Evolutionary conservation across 108 stramenopile genomes (phyloP).

Genomic region (Stephanodiscus triporus): DNA sequence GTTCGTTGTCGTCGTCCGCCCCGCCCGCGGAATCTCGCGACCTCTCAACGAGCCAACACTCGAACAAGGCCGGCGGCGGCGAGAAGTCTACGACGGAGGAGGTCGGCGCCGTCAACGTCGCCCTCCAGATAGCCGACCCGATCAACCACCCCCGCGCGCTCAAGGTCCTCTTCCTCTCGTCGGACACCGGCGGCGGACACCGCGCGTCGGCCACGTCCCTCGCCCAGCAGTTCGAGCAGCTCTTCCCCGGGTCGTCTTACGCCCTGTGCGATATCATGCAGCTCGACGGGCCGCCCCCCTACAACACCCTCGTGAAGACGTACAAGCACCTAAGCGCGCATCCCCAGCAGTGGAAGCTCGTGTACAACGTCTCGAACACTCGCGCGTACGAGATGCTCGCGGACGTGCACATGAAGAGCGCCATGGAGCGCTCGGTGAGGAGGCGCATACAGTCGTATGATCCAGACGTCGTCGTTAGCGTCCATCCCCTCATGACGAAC

Average conservation of each 20-base stretch:
- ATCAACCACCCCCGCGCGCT: conserved; percentile 43
- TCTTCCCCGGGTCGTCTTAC: conserved; percentile 84
- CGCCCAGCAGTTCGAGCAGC: conserved; percentile 79
- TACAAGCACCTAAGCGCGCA: conserved; percentile 83
- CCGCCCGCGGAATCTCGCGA: neutral
- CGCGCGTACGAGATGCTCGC: conserved; percentile 71
- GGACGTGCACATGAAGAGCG: conserved; percentile 79
- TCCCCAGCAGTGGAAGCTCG: conserved; percentile 85
- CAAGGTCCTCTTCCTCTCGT: conserved; percentile 91
- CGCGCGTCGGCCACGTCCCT: conserved; percentile 92
- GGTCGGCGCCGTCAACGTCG: neutral
- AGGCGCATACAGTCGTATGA: conserved; percentile 64
- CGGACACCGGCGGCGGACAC: conserved; percentile 98
- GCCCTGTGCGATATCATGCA: conserved; percentile 76
- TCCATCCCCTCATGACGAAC: conserved; percentile 96
- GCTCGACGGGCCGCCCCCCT: conserved; percentile 72
- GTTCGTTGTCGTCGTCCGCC: neutral
- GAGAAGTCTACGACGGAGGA: neutral
- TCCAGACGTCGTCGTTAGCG: conserved; percentile 93
- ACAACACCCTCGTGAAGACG: conserved; percentile 64
- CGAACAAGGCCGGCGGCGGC: neutral
- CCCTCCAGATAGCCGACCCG: conserved; percentile 12
- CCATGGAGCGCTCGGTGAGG: conserved; percentile 77
- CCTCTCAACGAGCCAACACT: neutral
- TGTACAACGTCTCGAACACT: conserved; percentile 78